Evolutionary conservation across 2,329 filamentous ascomycete genomes (phyloP), one percentile per base, ranked within the genome.

Genomic region (Penicillium sp.): DNA sequence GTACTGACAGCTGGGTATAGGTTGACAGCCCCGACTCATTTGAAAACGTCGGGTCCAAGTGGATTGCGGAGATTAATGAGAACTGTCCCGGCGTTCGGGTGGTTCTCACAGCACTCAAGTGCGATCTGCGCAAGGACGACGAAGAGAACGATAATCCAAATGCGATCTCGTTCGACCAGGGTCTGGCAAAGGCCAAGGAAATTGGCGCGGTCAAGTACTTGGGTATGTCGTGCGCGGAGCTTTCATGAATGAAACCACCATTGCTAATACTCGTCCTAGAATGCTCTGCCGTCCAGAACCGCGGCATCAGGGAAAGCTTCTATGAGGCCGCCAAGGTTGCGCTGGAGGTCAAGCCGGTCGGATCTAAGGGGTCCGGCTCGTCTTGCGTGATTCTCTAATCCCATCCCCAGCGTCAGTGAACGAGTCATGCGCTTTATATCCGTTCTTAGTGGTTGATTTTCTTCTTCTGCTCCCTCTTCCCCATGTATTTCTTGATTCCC

Each of bases 31-130:
- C 89, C 62, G 92, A 97, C 74, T 97, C 92, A 3, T 85, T 99
- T 55, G 94, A 99, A 74, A 99, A 99, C 83, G 91, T 99, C 55
- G 91, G 96, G 74, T 93, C 90, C 64, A 99, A 99, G 78, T 99
- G 94, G 94, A 90, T 97, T 4, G 89, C 90, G 56, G 94, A 99
- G 75, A 99, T 99, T 61, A 90, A 92, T 57, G 94, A 99, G 76
- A 97, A 99, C 77, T 97, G 94, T 75, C 91, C 91, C 1, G 90
- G 89, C 52, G 94, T 97, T 58, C 96, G 95, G 74, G 84, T 99
- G 39, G 94, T 99, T 15, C 82, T 99, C 7, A 92, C 97, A 4
- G 94, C 94, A 20, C 83, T 99, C 62, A 99, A 99, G 78, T 99
- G 94, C 78, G 94, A 99, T 75, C 77, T 99, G 67, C 85, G 94